These are phyloP conservation scores for Thymus mandschuricus DNA, from an alignment of 257 asterid species.

Conservation along the genomic window DNA sequence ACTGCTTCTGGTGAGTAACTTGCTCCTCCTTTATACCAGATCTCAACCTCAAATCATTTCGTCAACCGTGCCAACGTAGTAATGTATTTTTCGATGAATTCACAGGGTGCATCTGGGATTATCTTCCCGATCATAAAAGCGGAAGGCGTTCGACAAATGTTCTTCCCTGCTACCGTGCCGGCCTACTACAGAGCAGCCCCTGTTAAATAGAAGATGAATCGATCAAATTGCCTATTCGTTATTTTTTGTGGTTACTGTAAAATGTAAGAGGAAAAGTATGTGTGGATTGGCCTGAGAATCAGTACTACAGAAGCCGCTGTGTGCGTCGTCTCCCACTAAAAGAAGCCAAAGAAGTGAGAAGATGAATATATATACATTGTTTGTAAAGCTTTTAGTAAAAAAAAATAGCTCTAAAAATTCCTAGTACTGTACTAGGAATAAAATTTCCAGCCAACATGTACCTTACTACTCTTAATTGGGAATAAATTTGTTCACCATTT, in stretches of 20 bases:
- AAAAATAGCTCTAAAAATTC: neutral
- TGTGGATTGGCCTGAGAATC: neutral
- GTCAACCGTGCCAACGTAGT: neutral
- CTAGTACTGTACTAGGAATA: neutral
- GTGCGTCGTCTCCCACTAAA: neutral
- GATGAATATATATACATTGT: conserved; percentile 1
- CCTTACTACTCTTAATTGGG: neutral
- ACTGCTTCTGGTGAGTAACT: conserved; percentile 53
- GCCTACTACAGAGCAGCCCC: conserved; percentile 79
- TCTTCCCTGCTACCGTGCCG: conserved; percentile 74
- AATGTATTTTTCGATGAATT: neutral
- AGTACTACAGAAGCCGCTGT: neutral
- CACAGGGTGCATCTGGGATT: conserved; percentile 69
- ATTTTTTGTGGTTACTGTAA: neutral
- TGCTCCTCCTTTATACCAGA: neutral
- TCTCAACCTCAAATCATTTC: neutral
- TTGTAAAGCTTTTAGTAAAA: conserved; percentile 18
- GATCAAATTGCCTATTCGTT: conserved; percentile 21
- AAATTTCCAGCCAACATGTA: conserved; percentile 28
- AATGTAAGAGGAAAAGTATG: neutral
- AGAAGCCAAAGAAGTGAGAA: neutral
- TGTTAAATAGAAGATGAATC: conserved; percentile 15
- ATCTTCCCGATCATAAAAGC: conserved; percentile 72
- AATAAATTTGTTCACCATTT: neutral
- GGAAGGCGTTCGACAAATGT: conserved; percentile 78